A percentile compares a stretch with the other conserved stretches of the same genome.
These are phyloP conservation scores for Pseudogymnoascus sp. DNA, from an alignment of 2,329 filamentous ascomycete genomes.

Conservation along the genomic window DNA sequence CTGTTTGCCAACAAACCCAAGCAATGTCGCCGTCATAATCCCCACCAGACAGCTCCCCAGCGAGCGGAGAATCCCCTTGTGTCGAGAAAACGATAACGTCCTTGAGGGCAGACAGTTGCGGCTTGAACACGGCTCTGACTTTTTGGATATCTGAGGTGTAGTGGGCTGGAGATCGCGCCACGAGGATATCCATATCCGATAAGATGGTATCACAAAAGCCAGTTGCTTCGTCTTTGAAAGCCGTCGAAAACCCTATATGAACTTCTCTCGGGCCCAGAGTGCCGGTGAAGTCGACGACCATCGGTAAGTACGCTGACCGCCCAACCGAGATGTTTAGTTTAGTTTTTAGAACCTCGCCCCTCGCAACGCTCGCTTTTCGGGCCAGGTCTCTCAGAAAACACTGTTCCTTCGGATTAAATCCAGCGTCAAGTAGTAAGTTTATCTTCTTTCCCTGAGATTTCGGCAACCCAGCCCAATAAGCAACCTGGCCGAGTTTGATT, in stretches of 20 bases:
- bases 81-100: slow-evolving; percentile 74
- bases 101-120: slow-evolving; percentile 58
- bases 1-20: slow-evolving; percentile 68
- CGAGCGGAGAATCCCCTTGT: slow-evolving; percentile 54
- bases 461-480: slow-evolving; percentile 21
- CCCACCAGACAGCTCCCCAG: slow-evolving; percentile 66
- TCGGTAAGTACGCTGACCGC: slow-evolving; percentile 55
- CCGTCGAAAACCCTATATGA: slow-evolving; percentile 57
- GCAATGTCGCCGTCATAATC: slow-evolving; percentile 77
- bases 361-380: slow-evolving; percentile 15
- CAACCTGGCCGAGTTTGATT: slow-evolving; percentile 22
- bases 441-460: slow-evolving; percentile 40
- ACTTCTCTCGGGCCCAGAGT: slow-evolving; percentile 58
- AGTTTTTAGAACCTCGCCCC: slow-evolving; percentile 33
- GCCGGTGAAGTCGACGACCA: slow-evolving; percentile 60
- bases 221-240: slow-evolving; percentile 48
- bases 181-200: slow-evolving; percentile 53
- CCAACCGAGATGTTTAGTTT: slow-evolving; percentile 55
- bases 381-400: slow-evolving; percentile 43
- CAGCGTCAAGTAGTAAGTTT: slow-evolving; percentile 48
- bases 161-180: slow-evolving; percentile 63
- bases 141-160: slow-evolving; percentile 67
- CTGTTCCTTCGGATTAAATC: slow-evolving; percentile 48
- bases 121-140: slow-evolving; percentile 51
- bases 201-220: slow-evolving; percentile 48